These are phyloP conservation scores for Trichoderma aggressivum DNA, from an alignment of 2,329 filamentous ascomycete species.

Conservation along the genomic window DNA sequence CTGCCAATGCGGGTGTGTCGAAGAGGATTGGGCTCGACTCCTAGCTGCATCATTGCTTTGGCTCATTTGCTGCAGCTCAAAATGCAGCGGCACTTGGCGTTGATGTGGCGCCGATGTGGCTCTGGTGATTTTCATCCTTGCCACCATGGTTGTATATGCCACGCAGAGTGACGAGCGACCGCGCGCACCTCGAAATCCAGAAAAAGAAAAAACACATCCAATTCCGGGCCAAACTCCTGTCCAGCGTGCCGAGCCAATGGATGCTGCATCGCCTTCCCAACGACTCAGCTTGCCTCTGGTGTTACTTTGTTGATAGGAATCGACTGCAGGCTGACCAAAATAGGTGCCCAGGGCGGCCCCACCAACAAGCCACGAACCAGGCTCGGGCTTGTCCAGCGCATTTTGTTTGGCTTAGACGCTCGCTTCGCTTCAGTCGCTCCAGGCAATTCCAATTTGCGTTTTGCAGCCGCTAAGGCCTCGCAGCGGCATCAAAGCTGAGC, in stretches of 20 bases:
- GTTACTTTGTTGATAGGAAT: slow-evolving; percentile 18
- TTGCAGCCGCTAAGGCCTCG: slow-evolving; percentile 6
- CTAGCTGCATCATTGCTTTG: background rate
- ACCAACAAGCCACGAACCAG: slow-evolving; percentile 20
- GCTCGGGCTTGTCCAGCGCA: background rate
- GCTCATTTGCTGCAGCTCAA: background rate
- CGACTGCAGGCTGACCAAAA: slow-evolving; percentile 12
- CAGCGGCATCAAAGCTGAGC: slow-evolving; percentile 7
- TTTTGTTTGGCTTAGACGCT: slow-evolving; percentile 12
- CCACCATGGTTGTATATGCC: background rate
- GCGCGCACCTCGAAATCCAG: background rate
- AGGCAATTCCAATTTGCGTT: slow-evolving; percentile 2
- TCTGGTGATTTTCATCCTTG: background rate
- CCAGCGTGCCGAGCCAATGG: slow-evolving; percentile 1
- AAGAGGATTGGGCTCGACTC: background rate
- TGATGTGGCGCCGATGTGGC: background rate
- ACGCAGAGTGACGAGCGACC: background rate
- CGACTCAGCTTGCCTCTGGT: slow-evolving; percentile 15
- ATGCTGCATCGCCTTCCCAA: background rate
- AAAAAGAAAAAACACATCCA: background rate
- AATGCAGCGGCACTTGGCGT: background rate
- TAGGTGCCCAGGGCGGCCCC: slow-evolving; percentile 23
- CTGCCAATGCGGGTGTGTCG: background rate
- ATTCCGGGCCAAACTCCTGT: background rate
- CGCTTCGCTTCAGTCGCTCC: background rate